Evolutionary conservation across 2,329 filamentous ascomycete genomes (phyloP).

Genomic region (Aphanoascus verrucosus): DNA sequence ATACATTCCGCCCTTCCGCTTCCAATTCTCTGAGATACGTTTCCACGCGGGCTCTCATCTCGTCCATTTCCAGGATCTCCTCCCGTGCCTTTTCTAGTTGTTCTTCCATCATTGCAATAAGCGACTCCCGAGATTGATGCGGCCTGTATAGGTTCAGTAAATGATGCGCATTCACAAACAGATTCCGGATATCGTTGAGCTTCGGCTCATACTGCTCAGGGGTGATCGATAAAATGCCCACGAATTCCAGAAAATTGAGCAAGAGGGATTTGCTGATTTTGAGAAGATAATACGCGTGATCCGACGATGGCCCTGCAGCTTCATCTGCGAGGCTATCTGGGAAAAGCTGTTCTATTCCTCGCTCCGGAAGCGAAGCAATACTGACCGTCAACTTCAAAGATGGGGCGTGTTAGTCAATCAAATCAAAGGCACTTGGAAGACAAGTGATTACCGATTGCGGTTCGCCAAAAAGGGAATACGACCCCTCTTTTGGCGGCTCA

Average conservation of each 20-base stretch:
- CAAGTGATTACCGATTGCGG: slow-evolving; percentile 45
- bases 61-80: slow-evolving; percentile 68
- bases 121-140: slow-evolving; percentile 78
- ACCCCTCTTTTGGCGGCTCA: slow-evolving; percentile 56
- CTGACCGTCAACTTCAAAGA: slow-evolving; percentile 43
- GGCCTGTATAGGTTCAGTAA: slow-evolving; percentile 89
- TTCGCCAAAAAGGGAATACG: slow-evolving; percentile 65
- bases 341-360: slow-evolving; percentile 62
- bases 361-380: slow-evolving; percentile 56
- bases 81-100: slow-evolving; percentile 60
- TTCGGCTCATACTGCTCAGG: slow-evolving; percentile 60
- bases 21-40: slow-evolving; percentile 28
- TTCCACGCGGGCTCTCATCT: slow-evolving; percentile 58
- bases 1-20: slow-evolving; percentile 20
- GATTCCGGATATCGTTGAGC: slow-evolving; percentile 63
- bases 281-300: slow-evolving; percentile 54
- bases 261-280: slow-evolving; percentile 73
- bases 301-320: slow-evolving; percentile 35
- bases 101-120: slow-evolving; percentile 80
- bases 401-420: background rate
- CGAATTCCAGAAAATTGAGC: slow-evolving; percentile 77
- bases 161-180: slow-evolving; percentile 87
- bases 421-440: background rate
- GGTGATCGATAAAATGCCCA: slow-evolving; percentile 58
- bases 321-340: slow-evolving; percentile 41